Evolutionary conservation across 495 filamentous ascomycete genomes (phyloP).

Genomic region (Collariella sp.): DNA sequence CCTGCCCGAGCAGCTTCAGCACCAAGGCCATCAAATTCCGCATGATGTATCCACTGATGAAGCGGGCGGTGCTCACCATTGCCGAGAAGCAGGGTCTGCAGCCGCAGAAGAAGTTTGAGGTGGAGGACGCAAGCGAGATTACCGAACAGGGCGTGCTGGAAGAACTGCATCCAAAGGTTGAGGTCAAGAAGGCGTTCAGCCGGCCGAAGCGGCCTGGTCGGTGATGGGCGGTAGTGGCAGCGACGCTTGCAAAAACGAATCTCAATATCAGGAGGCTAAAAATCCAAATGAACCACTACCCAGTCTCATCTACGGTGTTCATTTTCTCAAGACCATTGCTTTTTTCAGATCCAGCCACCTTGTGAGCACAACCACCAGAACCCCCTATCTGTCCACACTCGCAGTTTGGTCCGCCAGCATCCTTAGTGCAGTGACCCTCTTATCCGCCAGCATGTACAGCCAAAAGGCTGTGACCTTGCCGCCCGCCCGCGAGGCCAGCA

Average conservation of each 20-base stretch:
- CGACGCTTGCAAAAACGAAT: neutral
- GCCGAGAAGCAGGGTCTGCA: conserved; percentile 62
- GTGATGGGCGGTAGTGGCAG: neutral
- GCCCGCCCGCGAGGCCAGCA: conserved; percentile 9
- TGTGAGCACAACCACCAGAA: neutral
- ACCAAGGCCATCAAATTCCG: conserved; percentile 74
- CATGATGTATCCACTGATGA: conserved; percentile 89
- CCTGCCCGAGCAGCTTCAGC: conserved; percentile 63
- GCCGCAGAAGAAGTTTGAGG: conserved; percentile 63
- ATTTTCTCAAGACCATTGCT: too few species aligned
- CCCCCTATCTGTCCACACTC: neutral
- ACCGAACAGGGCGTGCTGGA: conserved; percentile 59
- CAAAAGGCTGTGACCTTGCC: conserved; percentile 7
- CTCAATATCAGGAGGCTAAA: too few species aligned
- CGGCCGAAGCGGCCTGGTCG: conserved; percentile 84
- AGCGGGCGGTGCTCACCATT: conserved; percentile 57
- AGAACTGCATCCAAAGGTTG: conserved; percentile 66
- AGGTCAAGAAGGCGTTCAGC: conserved; percentile 65
- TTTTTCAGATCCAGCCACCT: too few species aligned
- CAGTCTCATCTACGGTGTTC: too few species aligned
- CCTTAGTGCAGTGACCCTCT: conserved; percentile 13
- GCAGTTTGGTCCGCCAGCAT: conserved; percentile 7
- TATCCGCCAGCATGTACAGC: conserved; percentile 17
- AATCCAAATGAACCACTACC: too few species aligned
- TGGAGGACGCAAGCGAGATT: conserved; percentile 65